These are phyloP conservation scores for Botrytis squamosa DNA, from an alignment of 2,329 filamentous ascomycete genomes.

Conservation along the genomic window DNA sequence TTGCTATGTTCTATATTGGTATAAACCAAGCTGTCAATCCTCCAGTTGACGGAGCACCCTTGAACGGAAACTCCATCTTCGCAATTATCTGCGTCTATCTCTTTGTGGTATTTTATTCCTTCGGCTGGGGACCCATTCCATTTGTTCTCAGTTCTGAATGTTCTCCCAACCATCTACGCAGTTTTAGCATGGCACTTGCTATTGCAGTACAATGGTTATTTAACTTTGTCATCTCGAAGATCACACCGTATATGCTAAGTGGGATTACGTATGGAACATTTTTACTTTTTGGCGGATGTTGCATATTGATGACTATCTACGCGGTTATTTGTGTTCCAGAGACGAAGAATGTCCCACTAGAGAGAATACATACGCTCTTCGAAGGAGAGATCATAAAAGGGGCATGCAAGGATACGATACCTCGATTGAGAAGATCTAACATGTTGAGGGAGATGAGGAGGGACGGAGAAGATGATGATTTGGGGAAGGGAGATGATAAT, in stretches of 20 bases:
- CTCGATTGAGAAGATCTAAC: constrained; percentile 7
- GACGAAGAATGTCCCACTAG: constrained; percentile 66
- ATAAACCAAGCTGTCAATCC: constrained; percentile 50
- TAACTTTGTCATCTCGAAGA: constrained; percentile 64
- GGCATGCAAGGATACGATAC: constrained; percentile 14
- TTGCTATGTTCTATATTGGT: constrained; percentile 65
- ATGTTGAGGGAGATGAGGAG: constrained; percentile 11
- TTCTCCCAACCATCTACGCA: constrained; percentile 52
- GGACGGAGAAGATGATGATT: background rate
- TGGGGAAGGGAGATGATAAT: background rate
- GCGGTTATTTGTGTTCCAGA: constrained; percentile 50
- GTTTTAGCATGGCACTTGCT: constrained; percentile 55
- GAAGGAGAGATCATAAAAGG: constrained; percentile 15
- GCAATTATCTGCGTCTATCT: constrained; percentile 69
- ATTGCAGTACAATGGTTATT: constrained; percentile 70
- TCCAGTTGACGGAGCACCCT: constrained; percentile 43
- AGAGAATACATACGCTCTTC: constrained; percentile 48
- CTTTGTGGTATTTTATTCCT: constrained; percentile 66
- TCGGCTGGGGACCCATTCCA: constrained; percentile 66
- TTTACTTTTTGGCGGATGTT: constrained; percentile 30
- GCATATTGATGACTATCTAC: constrained; percentile 21
- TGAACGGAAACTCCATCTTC: constrained; percentile 47
- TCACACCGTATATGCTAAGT: constrained; percentile 32
- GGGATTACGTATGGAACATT: constrained; percentile 32
- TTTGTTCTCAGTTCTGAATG: constrained; percentile 72